Base-by-base conservation (phyloP, 805 yeast species). In the Kodamaea hsintzibuensis region DNA sequence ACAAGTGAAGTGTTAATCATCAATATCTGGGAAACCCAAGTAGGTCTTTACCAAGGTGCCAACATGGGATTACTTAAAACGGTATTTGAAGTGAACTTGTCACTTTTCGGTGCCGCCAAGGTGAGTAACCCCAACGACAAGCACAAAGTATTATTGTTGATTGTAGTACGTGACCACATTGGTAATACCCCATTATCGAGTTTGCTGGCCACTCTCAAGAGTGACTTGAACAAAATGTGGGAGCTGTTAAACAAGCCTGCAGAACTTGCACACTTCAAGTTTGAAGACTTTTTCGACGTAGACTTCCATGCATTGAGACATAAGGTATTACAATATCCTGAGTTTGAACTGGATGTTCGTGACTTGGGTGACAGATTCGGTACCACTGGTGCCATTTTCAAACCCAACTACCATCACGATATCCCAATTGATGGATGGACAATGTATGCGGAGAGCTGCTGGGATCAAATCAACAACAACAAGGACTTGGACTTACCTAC, bases 381-480 rank as follows among this genome's bases (percentile, higher is more conserved):
- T 13, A 70, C 73, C 51, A 38, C 47, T 16, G 70, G 62, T n/a
- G 67, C 60, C 46, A 74, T 86, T 37, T 90, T 91, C 75, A 81
- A 82, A 55, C 78, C 81, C 1, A 78, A 82, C 47, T 92, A 91
- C 67, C 96, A 90, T 65, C 91, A 95, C 60, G 78, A 81, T 47
- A 84, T 95, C 53, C 99, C 99, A 9, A 78, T 93, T 51, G 99
- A 95, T 71, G 98, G 98, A 19, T 95, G 99, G 98, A 81, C 93
- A 3, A 71, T 91, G 68, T 95, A 95, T 63, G 91, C 97, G 0
- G 86, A 84, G 52, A 88, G 86, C 64, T 86, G 96, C 60, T 95
- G 99, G 99, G 86, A 89, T 50, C 97, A 91, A 70, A 95, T 95
- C 62, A 96, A 91, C 68, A 79, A 81, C 57, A 95, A 95, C 72